Evolutionary conservation across 768 basidiomycete genomes (phyloP).

Genomic region (Asterophora lycoperdoides): DNA sequence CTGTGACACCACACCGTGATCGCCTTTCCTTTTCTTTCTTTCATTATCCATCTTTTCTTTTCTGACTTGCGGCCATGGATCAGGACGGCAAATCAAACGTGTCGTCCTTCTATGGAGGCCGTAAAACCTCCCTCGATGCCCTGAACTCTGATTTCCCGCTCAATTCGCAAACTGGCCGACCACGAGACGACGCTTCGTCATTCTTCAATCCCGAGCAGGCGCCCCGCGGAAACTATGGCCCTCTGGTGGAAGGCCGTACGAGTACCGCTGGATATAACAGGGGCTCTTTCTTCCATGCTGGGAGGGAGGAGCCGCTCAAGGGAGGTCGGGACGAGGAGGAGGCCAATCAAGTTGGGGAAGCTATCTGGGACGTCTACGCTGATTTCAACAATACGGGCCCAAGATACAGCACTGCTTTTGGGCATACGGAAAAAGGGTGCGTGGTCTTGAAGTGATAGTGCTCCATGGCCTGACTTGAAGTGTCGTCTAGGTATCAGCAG

Average conservation of each 20-base stretch:
- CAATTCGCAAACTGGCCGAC: conserved; percentile 32
- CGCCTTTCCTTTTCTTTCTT: conserved; percentile 6
- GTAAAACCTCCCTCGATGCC: conserved; percentile 57
- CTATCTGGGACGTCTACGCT: conserved; percentile 77
- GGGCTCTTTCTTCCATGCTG: conserved; percentile 61
- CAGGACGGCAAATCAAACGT: conserved; percentile 74
- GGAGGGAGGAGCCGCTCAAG: conserved; percentile 73
- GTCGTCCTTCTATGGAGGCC: conserved; percentile 74
- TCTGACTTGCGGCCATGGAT: conserved; percentile 46
- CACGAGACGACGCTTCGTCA: conserved; percentile 65
- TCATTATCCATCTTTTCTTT: neutral
- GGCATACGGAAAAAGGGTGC: conserved; percentile 43
- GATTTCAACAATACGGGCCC: conserved; percentile 89
- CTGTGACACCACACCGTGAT: neutral
- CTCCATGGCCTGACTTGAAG: conserved; percentile 3
- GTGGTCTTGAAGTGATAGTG: conserved; percentile 16
- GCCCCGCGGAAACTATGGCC: conserved; percentile 47
- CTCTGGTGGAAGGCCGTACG: conserved; percentile 34
- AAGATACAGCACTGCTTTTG: conserved; percentile 64
- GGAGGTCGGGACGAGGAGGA: conserved; percentile 73
- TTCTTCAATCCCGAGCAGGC: conserved; percentile 53
- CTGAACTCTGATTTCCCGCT: conserved; percentile 52
- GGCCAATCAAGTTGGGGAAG: conserved; percentile 31
- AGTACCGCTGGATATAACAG: conserved; percentile 70
- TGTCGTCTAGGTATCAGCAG: conserved; percentile 39